Base-by-base conservation (phyloP, 2,329 filamentous ascomycete genomes). In the Aspergillus novoparasiticus region DNA sequence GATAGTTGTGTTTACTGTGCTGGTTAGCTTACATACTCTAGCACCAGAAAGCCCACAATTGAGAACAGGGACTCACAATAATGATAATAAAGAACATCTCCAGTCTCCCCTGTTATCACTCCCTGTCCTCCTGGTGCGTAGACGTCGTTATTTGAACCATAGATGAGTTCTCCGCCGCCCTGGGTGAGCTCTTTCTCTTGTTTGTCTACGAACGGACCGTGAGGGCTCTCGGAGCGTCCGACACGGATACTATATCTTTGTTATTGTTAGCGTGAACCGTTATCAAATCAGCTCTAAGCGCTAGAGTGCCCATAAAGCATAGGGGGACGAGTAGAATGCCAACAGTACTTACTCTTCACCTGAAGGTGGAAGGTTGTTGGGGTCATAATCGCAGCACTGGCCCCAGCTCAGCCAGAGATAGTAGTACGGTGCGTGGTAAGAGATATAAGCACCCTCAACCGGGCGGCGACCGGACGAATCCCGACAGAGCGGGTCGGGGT, bases 71-170 rank as follows among this genome's bases (percentile, higher is more conserved):
- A 69, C 73, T 64, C 61, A 77, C 75, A 64, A 48, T 76, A 77
- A 51, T 77, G 75, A 57, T 77, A 77, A 60, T 75, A 77, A 5
- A 77, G 69, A 26, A 74, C 64, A 55, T 77, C 75, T 4, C 62
- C 68, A 8, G 66, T 64, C 10, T 65, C 68, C 63, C 88, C 86
- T 1, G 79, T 77, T 65, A 85, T 83, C 1, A 90, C 81, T 21
- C 85, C 86, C 70, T 90, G 87, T 1, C 88, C 88, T 53, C 89
- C 89, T 10, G 89, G 88, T 19, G 85, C 89, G 69, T 90, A 91
- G 0, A 89, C 82, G 30, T 79, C 84, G 12, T 77, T 84, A 64
- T 90, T 88, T 4, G 82, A 85, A 60, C 83, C 82, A 1, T 91
- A 82, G 1, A 91, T 82, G 1, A 85, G 78, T 0, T 84, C 87